A percentile compares a stretch with the other conserved stretches of the same genome.
Evolutionary conservation across 1,284 basidiomycete species (phyloP).

Genomic region (Pyrrhoderma noxium): DNA sequence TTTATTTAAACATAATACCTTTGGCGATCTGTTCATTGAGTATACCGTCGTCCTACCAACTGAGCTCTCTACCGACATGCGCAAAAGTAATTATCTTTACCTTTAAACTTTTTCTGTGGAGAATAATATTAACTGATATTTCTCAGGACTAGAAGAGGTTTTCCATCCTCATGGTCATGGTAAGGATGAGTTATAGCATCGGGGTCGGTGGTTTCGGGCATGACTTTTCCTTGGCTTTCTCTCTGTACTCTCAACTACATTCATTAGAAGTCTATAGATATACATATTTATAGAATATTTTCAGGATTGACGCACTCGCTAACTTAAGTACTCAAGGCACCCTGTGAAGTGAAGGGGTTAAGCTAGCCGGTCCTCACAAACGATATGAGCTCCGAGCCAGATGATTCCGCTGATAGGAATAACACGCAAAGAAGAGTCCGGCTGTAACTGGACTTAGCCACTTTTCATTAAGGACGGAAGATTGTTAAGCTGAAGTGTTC

Average conservation of each 20-base stretch:
- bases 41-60: slow-evolving; percentile 84
- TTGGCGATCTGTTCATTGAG: slow-evolving; percentile 86
- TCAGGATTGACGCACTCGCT: no score
- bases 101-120: slow-evolving; percentile 6
- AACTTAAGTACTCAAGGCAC: no score
- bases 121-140: slow-evolving; percentile 19
- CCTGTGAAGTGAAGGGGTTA: no score
- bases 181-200: slow-evolving; percentile 47
- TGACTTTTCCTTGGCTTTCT: background rate
- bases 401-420: no score
- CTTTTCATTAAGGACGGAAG: no score
- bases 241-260: background rate
- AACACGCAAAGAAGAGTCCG: no score
- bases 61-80: slow-evolving; percentile 55
- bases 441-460: no score
- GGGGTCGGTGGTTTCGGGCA: background rate
- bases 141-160: slow-evolving; percentile 46
- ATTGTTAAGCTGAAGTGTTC: no score
- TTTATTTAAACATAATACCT: slow-evolving; percentile 48
- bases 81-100: slow-evolving; percentile 51
- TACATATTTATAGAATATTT: background rate
- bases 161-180: slow-evolving; percentile 39
- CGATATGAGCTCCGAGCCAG: no score
- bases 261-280: background rate
- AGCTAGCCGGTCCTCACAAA: no score